phyloP scores from a whole-genome alignment of 371 early-diverging fungal species.

The Haplosporangium sp. region DNA sequence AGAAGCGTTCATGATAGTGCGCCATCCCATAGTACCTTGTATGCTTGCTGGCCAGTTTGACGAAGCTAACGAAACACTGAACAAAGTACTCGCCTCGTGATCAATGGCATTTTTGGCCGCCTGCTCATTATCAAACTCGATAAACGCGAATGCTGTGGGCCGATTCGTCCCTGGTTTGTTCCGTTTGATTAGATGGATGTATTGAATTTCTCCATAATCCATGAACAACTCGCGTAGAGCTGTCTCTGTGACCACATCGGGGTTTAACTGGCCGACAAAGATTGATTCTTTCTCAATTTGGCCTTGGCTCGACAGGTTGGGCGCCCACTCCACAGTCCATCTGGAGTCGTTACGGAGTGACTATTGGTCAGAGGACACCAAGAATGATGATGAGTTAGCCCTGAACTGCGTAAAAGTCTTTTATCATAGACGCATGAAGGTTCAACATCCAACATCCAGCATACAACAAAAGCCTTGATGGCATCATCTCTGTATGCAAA shows the following conservation, averaged over 20 bases:
- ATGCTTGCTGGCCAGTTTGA: too few relatives aligned
- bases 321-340: conserved; percentile 82
- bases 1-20: too few relatives aligned
- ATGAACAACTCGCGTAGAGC: conserved; percentile 64
- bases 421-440: neutral
- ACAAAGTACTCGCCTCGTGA: conserved; percentile 59
- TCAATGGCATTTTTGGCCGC: conserved; percentile 68
- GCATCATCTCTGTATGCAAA: conserved; percentile 86
- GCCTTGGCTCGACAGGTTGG: conserved; percentile 57
- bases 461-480: conserved; percentile 76
- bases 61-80: neutral
- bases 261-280: conserved; percentile 79
- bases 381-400: neutral
- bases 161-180: conserved; percentile 19
- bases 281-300: conserved; percentile 67
- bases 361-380: conserved; percentile 9
- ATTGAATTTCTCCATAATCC: conserved; percentile 67
- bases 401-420: neutral
- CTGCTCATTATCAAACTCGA: conserved; percentile 65
- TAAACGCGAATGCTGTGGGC: conserved; percentile 65
- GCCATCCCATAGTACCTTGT: too few relatives aligned
- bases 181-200: conserved; percentile 65
- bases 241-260: conserved; percentile 58
- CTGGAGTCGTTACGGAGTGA: conserved; percentile 41
- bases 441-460: neutral